These are phyloP conservation scores for Pterocarpus santalinus DNA, from an alignment of 306 rosid genomes.

Conservation along the genomic window DNA sequence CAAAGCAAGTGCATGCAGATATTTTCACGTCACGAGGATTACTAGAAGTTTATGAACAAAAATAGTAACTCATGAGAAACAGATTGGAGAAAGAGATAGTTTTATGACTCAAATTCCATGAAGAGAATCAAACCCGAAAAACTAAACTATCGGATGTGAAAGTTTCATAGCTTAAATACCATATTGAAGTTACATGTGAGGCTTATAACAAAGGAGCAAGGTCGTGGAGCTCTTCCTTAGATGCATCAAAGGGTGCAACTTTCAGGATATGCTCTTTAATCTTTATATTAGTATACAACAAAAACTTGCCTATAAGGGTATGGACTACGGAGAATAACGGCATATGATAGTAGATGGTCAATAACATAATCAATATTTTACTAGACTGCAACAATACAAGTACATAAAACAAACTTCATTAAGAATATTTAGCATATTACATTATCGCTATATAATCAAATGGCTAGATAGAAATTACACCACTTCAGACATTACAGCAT, in stretches of 20 bases:
- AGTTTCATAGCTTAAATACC: too few species aligned
- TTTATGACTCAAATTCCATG: too few species aligned
- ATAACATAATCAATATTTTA: neutral
- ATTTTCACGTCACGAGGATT: conserved; percentile 20
- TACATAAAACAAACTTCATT: conserved; percentile 60
- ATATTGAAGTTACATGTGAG: too few species aligned
- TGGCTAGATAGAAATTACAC: conserved; percentile 58
- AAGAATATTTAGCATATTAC: conserved; percentile 66
- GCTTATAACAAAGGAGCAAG: neutral
- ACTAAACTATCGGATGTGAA: too few species aligned
- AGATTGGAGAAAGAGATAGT: neutral
- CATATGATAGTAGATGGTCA: neutral
- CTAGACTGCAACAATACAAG: conserved; percentile 11
- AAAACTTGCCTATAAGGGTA: neutral
- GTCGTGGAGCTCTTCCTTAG: neutral
- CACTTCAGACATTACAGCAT: conserved; percentile 48
- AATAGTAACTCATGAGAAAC: neutral
- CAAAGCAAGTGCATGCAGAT: conserved; percentile 14
- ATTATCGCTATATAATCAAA: conserved; percentile 63
- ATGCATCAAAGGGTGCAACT: conserved; percentile 37
- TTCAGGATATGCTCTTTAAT: conserved; percentile 24
- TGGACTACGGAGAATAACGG: neutral
- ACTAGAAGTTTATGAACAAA: conserved; percentile 12
- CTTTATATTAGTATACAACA: neutral
- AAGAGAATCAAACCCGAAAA: too few species aligned